A percentile compares a stretch with the other conserved stretches of the same genome.
phyloP scores from a whole-genome alignment of 495 filamentous ascomycete genomes.

The Neurospora tetraspora region DNA sequence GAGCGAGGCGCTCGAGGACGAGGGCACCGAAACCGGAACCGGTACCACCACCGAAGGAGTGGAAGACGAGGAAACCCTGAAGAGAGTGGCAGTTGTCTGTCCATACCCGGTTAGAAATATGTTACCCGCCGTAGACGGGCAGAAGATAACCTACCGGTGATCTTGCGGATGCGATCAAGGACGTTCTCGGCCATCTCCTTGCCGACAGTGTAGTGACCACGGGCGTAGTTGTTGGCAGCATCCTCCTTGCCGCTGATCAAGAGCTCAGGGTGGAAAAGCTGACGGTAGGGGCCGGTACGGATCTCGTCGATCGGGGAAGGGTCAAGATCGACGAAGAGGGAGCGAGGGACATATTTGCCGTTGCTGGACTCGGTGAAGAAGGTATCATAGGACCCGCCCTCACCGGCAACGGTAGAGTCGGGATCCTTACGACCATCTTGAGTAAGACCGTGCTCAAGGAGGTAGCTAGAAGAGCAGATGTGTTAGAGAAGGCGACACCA shows the following conservation, averaged over 20 bases:
- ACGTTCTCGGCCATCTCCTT: constrained; percentile 83
- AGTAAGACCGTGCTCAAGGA: constrained; percentile 82
- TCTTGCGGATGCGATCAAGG: constrained; percentile 74
- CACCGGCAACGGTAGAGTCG: constrained; percentile 48
- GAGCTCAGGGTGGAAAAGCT: constrained; percentile 83
- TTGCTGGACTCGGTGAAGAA: constrained; percentile 83
- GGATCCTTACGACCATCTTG: constrained; percentile 62
- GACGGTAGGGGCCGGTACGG: constrained; percentile 69
- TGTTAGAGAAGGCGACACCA: constrained; percentile 5
- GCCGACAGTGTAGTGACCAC: constrained; percentile 88
- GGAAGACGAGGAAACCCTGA: constrained; percentile 88
- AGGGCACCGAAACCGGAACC: constrained; percentile 86
- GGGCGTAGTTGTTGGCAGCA: constrained; percentile 91
- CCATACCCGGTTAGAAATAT: constrained; percentile 11
- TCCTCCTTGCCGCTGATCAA: constrained; percentile 89
- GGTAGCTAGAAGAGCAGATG: constrained; percentile 48
- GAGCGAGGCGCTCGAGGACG: constrained; percentile 75
- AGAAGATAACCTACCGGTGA: constrained; percentile 47
- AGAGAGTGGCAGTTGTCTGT: constrained; percentile 84
- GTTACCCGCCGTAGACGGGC: neutral
- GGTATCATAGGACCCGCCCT: constrained; percentile 70
- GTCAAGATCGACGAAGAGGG: constrained; percentile 83
- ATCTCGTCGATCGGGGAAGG: constrained; percentile 91
- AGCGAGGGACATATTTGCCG: constrained; percentile 85
- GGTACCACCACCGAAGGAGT: constrained; percentile 88